Percentiles rank a stretch among this genome's conserved stretches.
phyloP scores from a whole-genome alignment of 306 rosid genomes.

The Trichosanthes cucumerina region DNA sequence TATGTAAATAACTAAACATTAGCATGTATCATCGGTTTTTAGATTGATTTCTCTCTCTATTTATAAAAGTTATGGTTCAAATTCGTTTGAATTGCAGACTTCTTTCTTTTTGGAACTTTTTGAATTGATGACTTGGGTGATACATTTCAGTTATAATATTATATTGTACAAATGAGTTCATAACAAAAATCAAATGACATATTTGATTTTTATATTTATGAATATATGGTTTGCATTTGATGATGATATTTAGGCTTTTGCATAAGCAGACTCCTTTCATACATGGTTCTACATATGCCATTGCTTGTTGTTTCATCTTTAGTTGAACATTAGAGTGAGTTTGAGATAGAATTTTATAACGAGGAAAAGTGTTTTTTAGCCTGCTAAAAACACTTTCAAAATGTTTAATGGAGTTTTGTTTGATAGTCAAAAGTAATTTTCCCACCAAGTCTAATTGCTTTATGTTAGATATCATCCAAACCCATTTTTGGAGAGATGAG shows the following conservation, averaged over 20 bases:
- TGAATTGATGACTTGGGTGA: neutral
- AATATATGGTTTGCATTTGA: neutral
- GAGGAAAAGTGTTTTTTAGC: neutral
- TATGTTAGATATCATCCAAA: neutral
- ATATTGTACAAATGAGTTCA: neutral
- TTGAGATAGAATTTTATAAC: neutral
- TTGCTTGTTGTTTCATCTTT: neutral
- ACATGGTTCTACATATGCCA: neutral
- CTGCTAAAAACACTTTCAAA: neutral
- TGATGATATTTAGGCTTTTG: neutral
- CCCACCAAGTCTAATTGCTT: neutral
- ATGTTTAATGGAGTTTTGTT: neutral
- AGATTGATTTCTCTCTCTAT: neutral
- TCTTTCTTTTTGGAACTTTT: neutral
- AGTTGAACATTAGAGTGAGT: neutral
- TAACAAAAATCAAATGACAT: neutral
- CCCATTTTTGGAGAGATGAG: neutral
- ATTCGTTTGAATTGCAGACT: neutral
- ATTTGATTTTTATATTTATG: neutral
- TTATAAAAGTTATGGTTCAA: neutral
- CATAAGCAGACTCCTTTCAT: neutral
- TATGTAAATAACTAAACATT: slow-evolving; percentile 6
- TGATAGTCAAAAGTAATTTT: neutral
- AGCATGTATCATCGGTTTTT: neutral
- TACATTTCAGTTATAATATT: neutral